These are phyloP conservation scores for Colletotrichum simmondsii DNA, from an alignment of 2,329 filamentous ascomycete species.

Conservation along the genomic window DNA sequence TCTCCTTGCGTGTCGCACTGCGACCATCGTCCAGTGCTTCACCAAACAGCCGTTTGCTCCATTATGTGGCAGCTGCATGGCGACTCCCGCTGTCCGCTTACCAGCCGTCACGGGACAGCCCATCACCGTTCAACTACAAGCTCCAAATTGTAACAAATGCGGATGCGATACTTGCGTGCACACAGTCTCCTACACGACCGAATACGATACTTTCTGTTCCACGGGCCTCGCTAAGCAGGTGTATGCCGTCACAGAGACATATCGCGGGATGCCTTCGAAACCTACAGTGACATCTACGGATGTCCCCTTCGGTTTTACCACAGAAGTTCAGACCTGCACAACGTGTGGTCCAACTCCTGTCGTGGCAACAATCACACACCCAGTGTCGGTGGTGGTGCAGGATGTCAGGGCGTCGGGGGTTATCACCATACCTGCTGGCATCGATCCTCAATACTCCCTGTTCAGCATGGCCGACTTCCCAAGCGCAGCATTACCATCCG, in stretches of 20 bases:
- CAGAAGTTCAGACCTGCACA: not conserved
- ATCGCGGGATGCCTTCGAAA: not conserved
- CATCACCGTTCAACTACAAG: not conserved
- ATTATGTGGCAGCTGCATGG: not conserved
- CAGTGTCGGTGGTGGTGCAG: not conserved
- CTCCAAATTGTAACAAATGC: not conserved
- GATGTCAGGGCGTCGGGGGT: too few species aligned
- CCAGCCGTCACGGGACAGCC: not conserved
- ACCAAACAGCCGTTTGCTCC: not conserved
- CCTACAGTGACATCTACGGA: not conserved
- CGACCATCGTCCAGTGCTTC: not conserved
- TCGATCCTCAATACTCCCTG: too few species aligned
- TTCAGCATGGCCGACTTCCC: too few species aligned
- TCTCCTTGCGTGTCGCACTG: not conserved
- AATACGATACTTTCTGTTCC: slow-evolving; percentile 3
- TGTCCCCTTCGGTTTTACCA: not conserved
- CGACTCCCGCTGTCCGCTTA: not conserved
- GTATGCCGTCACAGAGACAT: not conserved
- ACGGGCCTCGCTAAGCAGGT: not conserved
- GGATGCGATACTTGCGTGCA: not conserved
- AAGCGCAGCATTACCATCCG: too few species aligned
- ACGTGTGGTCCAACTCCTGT: not conserved
- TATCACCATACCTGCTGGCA: too few species aligned
- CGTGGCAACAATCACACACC: not conserved
- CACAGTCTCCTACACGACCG: not conserved